Conservation (phyloP, 1,284 basidiomycete species). For the Vanrija humicola region DNA sequence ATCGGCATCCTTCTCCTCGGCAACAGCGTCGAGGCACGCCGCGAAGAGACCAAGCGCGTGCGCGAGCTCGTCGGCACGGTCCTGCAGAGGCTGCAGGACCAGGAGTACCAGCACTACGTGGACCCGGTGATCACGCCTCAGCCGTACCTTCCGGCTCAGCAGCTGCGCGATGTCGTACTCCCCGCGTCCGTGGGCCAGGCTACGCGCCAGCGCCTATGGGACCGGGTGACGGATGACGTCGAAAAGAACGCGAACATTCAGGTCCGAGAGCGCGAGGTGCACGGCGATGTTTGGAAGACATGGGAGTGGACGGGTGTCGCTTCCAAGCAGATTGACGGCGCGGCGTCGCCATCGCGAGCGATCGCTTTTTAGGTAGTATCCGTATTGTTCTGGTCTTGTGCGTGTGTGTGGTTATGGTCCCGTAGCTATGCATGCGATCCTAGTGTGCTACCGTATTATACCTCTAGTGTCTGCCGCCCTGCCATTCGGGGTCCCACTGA, state of each 20-base stretch:
- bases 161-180: slow-evolving; percentile 85
- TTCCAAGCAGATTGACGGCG: neutral
- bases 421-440: too few relatives aligned
- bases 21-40: slow-evolving; percentile 54
- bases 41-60: slow-evolving; percentile 65
- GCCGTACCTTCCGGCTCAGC: slow-evolving; percentile 79
- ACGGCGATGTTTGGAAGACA: slow-evolving; percentile 61
- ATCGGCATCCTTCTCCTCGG: slow-evolving; percentile 37
- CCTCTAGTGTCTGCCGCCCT: too few relatives aligned
- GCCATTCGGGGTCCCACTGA: neutral
- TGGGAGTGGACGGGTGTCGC: slow-evolving; percentile 53
- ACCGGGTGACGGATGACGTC: slow-evolving; percentile 76
- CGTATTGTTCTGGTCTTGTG: too few relatives aligned
- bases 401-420: too few relatives aligned
- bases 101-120: slow-evolving; percentile 62
- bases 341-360: neutral
- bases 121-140: slow-evolving; percentile 75
- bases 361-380: too few relatives aligned
- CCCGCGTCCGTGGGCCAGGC: slow-evolving; percentile 72
- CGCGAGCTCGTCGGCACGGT: slow-evolving; percentile 73
- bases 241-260: slow-evolving; percentile 94
- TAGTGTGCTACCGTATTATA: too few relatives aligned
- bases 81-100: slow-evolving; percentile 75
- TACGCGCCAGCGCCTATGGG: slow-evolving; percentile 72
- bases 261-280: slow-evolving; percentile 78